Percentiles rank a stretch among this genome's conserved stretches.
Conservation (phyloP, 1,284 basidiomycete genomes). For the Moesziomyces antarcticus region DNA sequence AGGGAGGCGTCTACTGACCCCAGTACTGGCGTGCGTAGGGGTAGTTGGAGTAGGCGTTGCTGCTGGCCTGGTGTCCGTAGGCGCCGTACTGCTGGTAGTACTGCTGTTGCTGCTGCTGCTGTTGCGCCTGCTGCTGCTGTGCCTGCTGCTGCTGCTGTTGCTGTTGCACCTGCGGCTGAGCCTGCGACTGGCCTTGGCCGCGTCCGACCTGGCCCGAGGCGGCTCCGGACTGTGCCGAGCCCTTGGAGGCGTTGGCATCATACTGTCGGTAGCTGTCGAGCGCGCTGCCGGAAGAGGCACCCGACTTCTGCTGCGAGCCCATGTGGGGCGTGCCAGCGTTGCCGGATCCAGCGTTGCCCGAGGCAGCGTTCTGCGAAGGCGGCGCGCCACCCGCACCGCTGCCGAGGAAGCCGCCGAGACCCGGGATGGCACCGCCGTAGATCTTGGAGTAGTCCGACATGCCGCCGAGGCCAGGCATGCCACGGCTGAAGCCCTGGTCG, state of each 20-base stretch:
- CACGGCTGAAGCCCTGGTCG: constrained; percentile 62
- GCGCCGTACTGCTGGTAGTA: constrained; percentile 64
- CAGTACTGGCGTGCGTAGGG: constrained; percentile 65
- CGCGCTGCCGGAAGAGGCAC: constrained; percentile 41
- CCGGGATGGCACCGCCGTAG: constrained; percentile 55
- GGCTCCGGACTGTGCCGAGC: constrained; percentile 21
- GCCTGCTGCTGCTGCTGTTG: constrained; percentile 48
- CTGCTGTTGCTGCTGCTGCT: constrained; percentile 63
- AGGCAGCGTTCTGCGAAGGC: constrained; percentile 43
- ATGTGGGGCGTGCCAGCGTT: constrained; percentile 49
- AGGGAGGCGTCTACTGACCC: constrained; percentile 45
- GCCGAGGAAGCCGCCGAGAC: constrained; percentile 55
- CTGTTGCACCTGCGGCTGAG: constrained; percentile 35
- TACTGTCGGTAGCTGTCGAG: constrained; percentile 52
- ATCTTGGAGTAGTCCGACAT: constrained; percentile 63
- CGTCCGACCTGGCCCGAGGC: constrained; percentile 40
- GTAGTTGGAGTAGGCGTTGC: constrained; percentile 59
- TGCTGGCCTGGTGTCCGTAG: constrained; percentile 60
- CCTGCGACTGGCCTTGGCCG: constrained; percentile 43
- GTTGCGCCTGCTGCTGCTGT: constrained; percentile 52
- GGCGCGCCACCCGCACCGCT: constrained; percentile 39
- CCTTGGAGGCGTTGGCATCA: constrained; percentile 45
- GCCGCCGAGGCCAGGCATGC: constrained; percentile 48
- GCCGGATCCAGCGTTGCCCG: constrained; percentile 31
- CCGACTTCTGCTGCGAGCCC: constrained; percentile 49